Base-by-base conservation (phyloP, 2,329 filamentous ascomycete genomes). In the Calonectria crousiana region DNA sequence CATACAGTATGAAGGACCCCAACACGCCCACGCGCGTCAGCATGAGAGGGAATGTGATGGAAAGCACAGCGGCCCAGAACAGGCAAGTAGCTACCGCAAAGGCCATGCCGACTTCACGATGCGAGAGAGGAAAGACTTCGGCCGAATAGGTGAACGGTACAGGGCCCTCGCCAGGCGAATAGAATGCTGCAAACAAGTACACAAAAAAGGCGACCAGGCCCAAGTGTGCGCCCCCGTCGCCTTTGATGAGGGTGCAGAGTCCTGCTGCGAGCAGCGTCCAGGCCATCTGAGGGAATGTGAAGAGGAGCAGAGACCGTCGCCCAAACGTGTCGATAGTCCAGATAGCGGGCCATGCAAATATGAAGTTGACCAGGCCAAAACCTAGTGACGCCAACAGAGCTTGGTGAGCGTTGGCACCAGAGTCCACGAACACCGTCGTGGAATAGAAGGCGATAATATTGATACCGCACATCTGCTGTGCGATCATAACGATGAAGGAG, bases 371-470 rank as follows among this genome's bases (percentile, higher is more conserved):
- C 0, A 92, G 82, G 4, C 91, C 91, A 73, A 91, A 92, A 0
- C 90, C 90, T 78, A 88, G 89, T 0, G 90, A 90, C 0, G 89
- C 90, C 23, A 91, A 83, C n/a, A 92, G 86, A 77, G 93, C 91
- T 41, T 89, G 84, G 60, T 89, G 89, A 1, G 87, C 83, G 52
- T 74, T 83, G 44, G 91, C 90, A 6, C 92, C 92, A 2, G 92
- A 89, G 1, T 92, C 82, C 38, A 83, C 78, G 79, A 92, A 92
- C 20, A 92, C 87, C 6, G 91, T 92, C 0, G 91, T 92, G 0
- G 91, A 93, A 84, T 95, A 95, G 83, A 95, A 95, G 0, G 93
- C 92, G 70, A 95, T 93, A 71, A 95, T 93, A 81, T 95, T 94
- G 83, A 94, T 89, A 67, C 84, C 90, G 78, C 92, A 93, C 89